A percentile compares a stretch with the other conserved stretches of the same genome.
Conservation (phyloP, 2,329 filamentous ascomycete genomes). For the Alternaria ventricosa region DNA sequence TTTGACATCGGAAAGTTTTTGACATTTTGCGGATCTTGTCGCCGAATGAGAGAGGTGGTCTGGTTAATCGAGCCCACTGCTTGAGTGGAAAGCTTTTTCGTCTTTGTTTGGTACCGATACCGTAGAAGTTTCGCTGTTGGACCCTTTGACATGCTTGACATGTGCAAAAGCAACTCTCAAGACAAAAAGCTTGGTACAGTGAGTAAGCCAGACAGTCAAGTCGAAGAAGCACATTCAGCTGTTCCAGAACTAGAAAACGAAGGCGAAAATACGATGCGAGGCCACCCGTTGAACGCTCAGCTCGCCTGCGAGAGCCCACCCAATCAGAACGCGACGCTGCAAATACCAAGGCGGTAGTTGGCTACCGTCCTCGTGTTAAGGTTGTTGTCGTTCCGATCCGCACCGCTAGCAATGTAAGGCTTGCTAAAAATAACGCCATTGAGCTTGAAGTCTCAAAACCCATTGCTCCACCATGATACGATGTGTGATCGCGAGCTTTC, state of each 20-base stretch:
- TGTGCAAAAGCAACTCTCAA: background rate
- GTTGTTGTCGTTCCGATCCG: constrained; percentile 7
- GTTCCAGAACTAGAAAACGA: background rate
- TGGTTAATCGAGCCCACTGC: background rate
- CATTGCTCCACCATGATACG: background rate
- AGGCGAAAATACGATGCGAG: background rate
- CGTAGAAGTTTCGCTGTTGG: background rate
- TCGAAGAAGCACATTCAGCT: background rate
- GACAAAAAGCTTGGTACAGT: background rate
- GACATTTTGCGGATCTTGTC: background rate
- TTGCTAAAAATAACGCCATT: background rate
- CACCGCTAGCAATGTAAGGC: background rate
- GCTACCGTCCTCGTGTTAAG: background rate
- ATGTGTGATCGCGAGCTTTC: background rate
- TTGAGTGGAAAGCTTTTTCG: background rate
- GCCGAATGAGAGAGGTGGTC: background rate
- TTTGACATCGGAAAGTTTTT: background rate
- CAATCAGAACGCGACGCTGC: background rate
- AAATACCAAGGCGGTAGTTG: background rate
- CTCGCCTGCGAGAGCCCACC: background rate
- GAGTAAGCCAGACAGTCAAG: background rate
- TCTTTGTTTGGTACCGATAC: background rate
- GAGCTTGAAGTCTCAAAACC: background rate
- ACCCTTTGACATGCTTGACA: background rate
- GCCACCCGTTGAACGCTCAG: background rate